These are phyloP conservation scores for Trichoderma koningii DNA, from an alignment of 2,329 filamentous ascomycete genomes.

Conservation along the genomic window DNA sequence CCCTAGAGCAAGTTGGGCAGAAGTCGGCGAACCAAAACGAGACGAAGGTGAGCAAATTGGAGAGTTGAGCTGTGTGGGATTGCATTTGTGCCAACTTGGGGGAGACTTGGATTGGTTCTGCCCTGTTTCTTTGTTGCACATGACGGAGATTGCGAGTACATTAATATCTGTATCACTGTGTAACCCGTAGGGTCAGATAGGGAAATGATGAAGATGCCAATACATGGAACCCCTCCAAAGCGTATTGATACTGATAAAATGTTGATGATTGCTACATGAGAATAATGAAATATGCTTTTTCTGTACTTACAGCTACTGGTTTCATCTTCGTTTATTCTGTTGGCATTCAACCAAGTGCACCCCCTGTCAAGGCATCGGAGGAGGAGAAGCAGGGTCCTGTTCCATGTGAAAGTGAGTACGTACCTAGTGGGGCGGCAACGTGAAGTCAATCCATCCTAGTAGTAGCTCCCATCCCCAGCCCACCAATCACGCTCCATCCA, in stretches of 20 bases:
- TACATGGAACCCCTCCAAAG: background rate
- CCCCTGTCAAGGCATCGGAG: too few relatives aligned
- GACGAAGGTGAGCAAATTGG: background rate
- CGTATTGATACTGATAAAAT: too few relatives aligned
- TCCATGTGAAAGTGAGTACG: background rate
- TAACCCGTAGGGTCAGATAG: background rate
- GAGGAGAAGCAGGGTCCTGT: too few relatives aligned
- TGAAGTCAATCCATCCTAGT: slow-evolving; percentile 18
- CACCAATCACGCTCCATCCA: slow-evolving; percentile 13
- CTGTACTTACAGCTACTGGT: too few relatives aligned
- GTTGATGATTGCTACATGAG: too few relatives aligned
- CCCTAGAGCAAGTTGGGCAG: slow-evolving; percentile 11
- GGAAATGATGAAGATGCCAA: background rate
- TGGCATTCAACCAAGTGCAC: too few relatives aligned
- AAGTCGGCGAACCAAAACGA: background rate
- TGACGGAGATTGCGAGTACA: background rate
- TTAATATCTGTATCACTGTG: background rate
- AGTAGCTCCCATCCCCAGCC: slow-evolving; percentile 1
- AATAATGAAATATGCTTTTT: too few relatives aligned
- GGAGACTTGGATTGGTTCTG: background rate
- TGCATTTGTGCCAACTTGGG: background rate
- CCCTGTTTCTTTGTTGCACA: background rate
- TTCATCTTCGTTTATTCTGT: too few relatives aligned
- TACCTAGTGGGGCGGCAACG: background rate
- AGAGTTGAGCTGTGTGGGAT: background rate